Conservation (phyloP, 495 filamentous ascomycete species). For the Corynascus novoguineensis region DNA sequence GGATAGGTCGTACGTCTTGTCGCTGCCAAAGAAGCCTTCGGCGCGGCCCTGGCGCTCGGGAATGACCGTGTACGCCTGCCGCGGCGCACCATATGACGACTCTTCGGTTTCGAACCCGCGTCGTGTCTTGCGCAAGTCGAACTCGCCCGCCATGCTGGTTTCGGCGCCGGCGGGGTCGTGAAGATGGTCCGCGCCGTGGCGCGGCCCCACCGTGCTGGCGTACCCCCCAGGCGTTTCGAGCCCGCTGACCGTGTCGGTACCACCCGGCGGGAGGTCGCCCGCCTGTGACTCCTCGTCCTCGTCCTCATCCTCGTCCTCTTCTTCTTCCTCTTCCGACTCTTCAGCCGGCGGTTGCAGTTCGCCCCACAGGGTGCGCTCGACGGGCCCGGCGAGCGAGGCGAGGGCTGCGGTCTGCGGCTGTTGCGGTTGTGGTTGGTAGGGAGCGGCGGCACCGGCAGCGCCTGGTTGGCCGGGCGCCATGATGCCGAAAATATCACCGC, state of each 20-base stretch:
- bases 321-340: constrained; percentile 75
- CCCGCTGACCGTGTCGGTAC: constrained; percentile 68
- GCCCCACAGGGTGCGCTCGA: constrained; percentile 89
- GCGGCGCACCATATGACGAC: constrained; percentile 51
- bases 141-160: constrained; percentile 75
- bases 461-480: constrained; percentile 50
- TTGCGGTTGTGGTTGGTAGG: constrained; percentile 13
- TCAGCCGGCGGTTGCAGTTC: constrained; percentile 83
- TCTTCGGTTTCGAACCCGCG: constrained; percentile 88
- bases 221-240: constrained; percentile 78
- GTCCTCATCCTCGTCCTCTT: constrained; percentile 61
- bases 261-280: constrained; percentile 44
- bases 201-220: constrained; percentile 70
- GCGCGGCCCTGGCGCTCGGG: constrained; percentile 77
- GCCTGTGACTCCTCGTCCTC: constrained; percentile 69
- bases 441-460: constrained; percentile 40
- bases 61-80: constrained; percentile 80
- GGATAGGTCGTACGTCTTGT: constrained; percentile 81
- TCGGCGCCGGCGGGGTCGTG: constrained; percentile 44
- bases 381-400: constrained; percentile 62
- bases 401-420: constrained; percentile 32
- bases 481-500: constrained; percentile 89
- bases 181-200: too few relatives aligned
- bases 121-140: constrained; percentile 83
- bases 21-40: constrained; percentile 93